Evolutionary conservation across 2,329 filamentous ascomycete genomes (phyloP).

Genomic region (Boeremia lycopersici): DNA sequence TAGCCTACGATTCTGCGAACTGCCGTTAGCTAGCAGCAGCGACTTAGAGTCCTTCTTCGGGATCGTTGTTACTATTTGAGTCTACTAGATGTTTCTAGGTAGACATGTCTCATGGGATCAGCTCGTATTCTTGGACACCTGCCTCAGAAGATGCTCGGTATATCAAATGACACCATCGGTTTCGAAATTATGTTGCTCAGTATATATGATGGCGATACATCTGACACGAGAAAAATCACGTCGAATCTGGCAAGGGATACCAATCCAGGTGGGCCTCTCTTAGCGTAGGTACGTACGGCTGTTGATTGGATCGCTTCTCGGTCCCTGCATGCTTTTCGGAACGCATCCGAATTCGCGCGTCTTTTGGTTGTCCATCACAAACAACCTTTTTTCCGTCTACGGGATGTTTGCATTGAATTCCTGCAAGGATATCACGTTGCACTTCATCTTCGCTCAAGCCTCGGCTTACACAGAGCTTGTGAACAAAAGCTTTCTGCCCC

Average conservation of each 20-base stretch:
- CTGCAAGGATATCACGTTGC: not conserved
- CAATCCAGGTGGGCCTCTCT: not conserved
- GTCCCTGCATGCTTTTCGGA: not conserved
- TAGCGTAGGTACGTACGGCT: not conserved
- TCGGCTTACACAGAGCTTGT: not conserved
- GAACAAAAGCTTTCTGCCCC: not conserved
- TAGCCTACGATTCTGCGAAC: too few species aligned
- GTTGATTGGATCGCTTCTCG: slow-evolving; percentile 1
- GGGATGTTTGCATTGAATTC: slow-evolving; percentile 3
- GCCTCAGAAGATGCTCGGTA: not conserved
- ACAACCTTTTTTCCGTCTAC: not conserved
- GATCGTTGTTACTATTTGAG: too few species aligned
- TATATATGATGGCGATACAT: not conserved
- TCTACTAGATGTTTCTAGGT: too few species aligned
- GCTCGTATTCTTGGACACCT: not conserved
- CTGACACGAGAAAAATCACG: not conserved
- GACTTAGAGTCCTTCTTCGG: too few species aligned
- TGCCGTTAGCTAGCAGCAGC: too few species aligned
- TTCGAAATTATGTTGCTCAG: not conserved
- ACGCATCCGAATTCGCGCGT: slow-evolving; percentile 1
- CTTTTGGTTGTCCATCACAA: not conserved
- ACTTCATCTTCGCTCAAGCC: not conserved
- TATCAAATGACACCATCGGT: not conserved
- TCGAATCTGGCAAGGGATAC: not conserved
- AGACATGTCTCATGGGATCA: too few species aligned